These are phyloP conservation scores for Hypoxylon rickii DNA, from an alignment of 495 filamentous ascomycete species.

Conservation along the genomic window DNA sequence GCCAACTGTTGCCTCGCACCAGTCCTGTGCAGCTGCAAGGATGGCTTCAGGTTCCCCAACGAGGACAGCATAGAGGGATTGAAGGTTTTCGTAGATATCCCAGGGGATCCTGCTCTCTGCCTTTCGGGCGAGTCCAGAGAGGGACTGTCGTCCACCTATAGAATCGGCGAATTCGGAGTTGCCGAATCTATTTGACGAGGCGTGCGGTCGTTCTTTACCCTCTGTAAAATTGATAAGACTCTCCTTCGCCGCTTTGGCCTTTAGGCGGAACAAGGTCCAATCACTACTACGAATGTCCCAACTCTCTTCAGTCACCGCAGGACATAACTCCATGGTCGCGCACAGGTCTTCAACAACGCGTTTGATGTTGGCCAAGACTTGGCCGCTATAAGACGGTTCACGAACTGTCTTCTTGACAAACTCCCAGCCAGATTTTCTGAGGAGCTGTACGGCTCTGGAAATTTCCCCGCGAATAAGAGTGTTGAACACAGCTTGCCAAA, in stretches of 20 bases:
- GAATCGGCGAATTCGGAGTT: constrained; percentile 43
- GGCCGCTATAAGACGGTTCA: constrained; percentile 68
- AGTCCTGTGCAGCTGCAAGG: constrained; percentile 72
- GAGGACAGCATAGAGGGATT: constrained; percentile 73
- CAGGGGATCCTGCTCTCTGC: constrained; percentile 84
- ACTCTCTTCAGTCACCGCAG: constrained; percentile 60
- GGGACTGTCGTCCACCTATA: constrained; percentile 38
- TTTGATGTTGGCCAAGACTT: constrained; percentile 73
- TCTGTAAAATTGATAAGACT: constrained; percentile 77
- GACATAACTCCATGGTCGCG: constrained; percentile 70
- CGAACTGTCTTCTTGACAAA: constrained; percentile 58
- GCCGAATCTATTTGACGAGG: constrained; percentile 40
- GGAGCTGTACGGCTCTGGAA: constrained; percentile 59
- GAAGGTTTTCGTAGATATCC: constrained; percentile 80
- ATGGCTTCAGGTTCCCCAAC: constrained; percentile 73
- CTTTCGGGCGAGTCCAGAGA: constrained; percentile 65
- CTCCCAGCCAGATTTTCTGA: constrained; percentile 75
- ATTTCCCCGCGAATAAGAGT: constrained; percentile 74
- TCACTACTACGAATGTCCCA: constrained; percentile 79
- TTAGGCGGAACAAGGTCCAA: constrained; percentile 78
- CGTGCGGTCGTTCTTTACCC: constrained; percentile 57
- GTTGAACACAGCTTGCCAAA: constrained; percentile 77
- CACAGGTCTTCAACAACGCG: constrained; percentile 67
- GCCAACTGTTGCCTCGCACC: constrained; percentile 82
- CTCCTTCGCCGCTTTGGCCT: constrained; percentile 64